These are phyloP conservation scores for Quercus gilva DNA, from an alignment of 306 rosid species.

Conservation along the genomic window DNA sequence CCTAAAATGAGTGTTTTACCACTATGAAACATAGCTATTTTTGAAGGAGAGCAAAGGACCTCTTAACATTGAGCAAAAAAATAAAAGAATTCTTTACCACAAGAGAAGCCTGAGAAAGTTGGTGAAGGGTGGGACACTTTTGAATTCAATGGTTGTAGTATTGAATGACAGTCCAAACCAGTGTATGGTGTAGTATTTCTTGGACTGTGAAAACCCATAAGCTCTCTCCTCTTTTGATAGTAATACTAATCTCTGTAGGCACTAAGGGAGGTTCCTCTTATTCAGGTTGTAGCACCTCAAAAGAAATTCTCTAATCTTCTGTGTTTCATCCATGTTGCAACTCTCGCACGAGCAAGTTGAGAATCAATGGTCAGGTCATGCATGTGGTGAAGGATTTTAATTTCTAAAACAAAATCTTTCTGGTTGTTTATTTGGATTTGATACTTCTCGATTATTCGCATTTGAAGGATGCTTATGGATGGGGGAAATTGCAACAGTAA, in stretches of 20 bases:
- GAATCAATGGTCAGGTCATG: too few relatives aligned
- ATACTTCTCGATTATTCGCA: too few relatives aligned
- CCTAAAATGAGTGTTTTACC: too few relatives aligned
- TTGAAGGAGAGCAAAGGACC: too few relatives aligned
- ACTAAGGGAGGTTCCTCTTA: slow-evolving; percentile 80
- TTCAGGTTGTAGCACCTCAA: slow-evolving; percentile 73
- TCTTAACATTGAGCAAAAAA: too few relatives aligned
- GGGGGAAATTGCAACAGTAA: too few relatives aligned
- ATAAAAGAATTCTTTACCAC: slow-evolving; percentile 6
- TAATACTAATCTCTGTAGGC: slow-evolving; percentile 27
- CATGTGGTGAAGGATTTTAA: too few relatives aligned
- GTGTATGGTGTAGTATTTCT: slow-evolving; percentile 86
- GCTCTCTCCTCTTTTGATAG: slow-evolving; percentile 33
- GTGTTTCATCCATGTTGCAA: slow-evolving; percentile 45
- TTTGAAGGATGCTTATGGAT: too few relatives aligned
- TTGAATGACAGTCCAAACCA: slow-evolving; percentile 76
- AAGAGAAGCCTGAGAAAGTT: slow-evolving; percentile 71
- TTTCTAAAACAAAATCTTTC: too few relatives aligned
- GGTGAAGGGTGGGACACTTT: slow-evolving; percentile 76
- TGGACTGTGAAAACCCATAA: slow-evolving; percentile 81
- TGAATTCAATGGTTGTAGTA: slow-evolving; percentile 76
- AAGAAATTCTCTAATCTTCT: slow-evolving; percentile 42
- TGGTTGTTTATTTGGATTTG: too few relatives aligned
- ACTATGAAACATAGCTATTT: too few relatives aligned
- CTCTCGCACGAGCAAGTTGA: too few relatives aligned